phyloP scores from a whole-genome alignment of 2,329 filamentous ascomycete genomes.

The Diaporthe citri region DNA sequence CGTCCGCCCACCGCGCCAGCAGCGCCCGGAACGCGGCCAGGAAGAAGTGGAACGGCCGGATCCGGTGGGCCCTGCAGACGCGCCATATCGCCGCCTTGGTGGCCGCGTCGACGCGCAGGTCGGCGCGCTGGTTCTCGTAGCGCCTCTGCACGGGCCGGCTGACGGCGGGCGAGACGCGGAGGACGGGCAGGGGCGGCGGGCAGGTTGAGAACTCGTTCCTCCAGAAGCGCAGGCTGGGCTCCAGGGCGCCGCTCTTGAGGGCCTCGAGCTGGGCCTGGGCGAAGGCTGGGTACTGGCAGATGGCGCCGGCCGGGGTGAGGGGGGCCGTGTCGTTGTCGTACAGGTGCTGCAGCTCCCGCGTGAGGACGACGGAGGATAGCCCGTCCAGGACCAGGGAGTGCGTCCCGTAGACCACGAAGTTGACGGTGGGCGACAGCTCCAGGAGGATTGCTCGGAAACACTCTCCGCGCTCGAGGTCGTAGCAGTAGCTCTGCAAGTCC shows the following conservation, averaged over 20 bases:
- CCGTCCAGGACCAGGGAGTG: slow-evolving; percentile 16
- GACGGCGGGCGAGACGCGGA: not conserved
- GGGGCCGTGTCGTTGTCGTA: slow-evolving; percentile 6
- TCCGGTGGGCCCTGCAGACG: not conserved
- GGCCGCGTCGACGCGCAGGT: slow-evolving; percentile 1
- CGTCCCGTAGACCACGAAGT: not conserved
- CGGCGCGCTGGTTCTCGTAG: slow-evolving; percentile 10
- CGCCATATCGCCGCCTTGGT: slow-evolving; percentile 11
- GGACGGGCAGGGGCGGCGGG: not conserved
- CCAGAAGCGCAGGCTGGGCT: slow-evolving; percentile 14
- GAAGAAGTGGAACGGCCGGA: slow-evolving; percentile 59
- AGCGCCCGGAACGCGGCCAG: slow-evolving; percentile 40
- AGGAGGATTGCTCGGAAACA: not conserved
- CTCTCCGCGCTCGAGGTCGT: slow-evolving; percentile 8
- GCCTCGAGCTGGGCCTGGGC: not conserved
- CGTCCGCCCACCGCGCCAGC: not conserved
- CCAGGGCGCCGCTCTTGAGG: not conserved
- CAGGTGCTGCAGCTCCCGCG: not conserved
- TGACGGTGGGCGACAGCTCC: not conserved
- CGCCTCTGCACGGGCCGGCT: not conserved
- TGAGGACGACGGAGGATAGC: not conserved
- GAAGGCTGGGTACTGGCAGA: slow-evolving; percentile 4
- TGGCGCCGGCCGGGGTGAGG: not conserved
- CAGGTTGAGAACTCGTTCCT: not conserved
- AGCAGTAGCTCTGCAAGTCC: not conserved